Evolutionary conservation across 1,284 basidiomycete species (phyloP).

Genomic region (Acaromyces ingoldii): DNA sequence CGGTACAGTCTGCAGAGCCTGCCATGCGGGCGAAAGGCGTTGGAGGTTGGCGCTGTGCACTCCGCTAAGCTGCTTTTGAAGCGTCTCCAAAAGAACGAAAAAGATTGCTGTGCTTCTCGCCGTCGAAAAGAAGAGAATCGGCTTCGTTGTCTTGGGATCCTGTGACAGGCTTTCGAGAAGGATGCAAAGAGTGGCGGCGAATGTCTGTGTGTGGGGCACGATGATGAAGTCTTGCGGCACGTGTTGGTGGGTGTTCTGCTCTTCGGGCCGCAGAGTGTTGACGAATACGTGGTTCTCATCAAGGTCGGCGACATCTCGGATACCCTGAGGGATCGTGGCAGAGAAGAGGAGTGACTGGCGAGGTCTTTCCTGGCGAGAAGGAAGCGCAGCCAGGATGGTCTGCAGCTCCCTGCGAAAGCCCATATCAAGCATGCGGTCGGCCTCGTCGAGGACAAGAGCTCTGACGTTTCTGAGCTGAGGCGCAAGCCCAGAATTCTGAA

Average conservation of each 20-base stretch:
- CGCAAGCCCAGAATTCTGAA: constrained; percentile 52
- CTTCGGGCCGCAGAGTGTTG: constrained; percentile 62
- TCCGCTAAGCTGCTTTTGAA: constrained; percentile 14
- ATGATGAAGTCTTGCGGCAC: constrained; percentile 57
- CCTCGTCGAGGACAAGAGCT: constrained; percentile 56
- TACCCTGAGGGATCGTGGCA: constrained; percentile 54
- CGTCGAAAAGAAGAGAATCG: constrained; percentile 63
- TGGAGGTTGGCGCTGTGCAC: no score
- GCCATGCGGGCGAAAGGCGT: no score
- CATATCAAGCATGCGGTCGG: constrained; percentile 55
- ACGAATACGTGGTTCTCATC: constrained; percentile 59
- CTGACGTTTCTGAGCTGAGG: constrained; percentile 42
- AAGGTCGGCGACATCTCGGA: constrained; percentile 48
- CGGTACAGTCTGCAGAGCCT: no score
- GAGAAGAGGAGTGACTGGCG: constrained; percentile 56
- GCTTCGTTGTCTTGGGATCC: constrained; percentile 25
- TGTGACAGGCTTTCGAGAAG: constrained; percentile 50
- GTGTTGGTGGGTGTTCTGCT: constrained; percentile 65
- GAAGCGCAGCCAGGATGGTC: constrained; percentile 49
- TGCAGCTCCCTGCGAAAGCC: constrained; percentile 43
- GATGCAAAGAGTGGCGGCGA: constrained; percentile 55
- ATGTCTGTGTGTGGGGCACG: constrained; percentile 47
- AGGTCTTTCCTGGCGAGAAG: constrained; percentile 33
- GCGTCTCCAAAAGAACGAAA: constrained; percentile 55
- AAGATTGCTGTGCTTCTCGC: constrained; percentile 62